These are phyloP conservation scores for Priceomyces fermenticarens DNA, from an alignment of 805 yeast species.

Conservation along the genomic window DNA sequence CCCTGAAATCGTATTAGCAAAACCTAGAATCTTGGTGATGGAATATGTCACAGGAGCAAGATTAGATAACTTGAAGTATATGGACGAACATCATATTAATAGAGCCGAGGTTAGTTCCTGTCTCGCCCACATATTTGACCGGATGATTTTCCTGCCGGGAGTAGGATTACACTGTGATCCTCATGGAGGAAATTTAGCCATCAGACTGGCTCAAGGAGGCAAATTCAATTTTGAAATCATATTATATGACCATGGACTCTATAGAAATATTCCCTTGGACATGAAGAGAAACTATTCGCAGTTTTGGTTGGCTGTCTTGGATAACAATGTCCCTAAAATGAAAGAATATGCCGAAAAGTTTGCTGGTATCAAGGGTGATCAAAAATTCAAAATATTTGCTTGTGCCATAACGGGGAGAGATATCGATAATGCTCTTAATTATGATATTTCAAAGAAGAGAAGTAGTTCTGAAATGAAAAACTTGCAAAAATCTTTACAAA, in stretches of 20 bases:
- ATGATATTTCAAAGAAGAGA: constrained; percentile 54
- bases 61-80: constrained; percentile 68
- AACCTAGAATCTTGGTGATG: constrained; percentile 77
- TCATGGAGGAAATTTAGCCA: constrained; percentile 95
- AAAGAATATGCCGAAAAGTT: constrained; percentile 68
- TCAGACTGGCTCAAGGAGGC: constrained; percentile 39
- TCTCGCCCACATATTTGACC: constrained; percentile 85
- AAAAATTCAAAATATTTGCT: constrained; percentile 75
- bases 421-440: constrained; percentile 66
- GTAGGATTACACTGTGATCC: constrained; percentile 97
- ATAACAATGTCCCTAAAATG: constrained; percentile 66
- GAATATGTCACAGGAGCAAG: constrained; percentile 81
- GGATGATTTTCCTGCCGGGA: constrained; percentile 91
- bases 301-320: constrained; percentile 88
- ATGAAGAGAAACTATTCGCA: constrained; percentile 82
- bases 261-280: constrained; percentile 74
- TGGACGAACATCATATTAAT: constrained; percentile 62
- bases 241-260: constrained; percentile 92
- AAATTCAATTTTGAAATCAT: constrained; percentile 84
- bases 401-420: constrained; percentile 96
- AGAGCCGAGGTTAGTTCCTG: constrained; percentile 80
- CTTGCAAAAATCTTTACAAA: constrained; percentile 60
- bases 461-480: constrained; percentile 58
- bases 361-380: constrained; percentile 74
- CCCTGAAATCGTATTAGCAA: constrained; percentile 68